Base-by-base conservation (phyloP, 306 rosid genomes). In the Rosa multiflora region DNA sequence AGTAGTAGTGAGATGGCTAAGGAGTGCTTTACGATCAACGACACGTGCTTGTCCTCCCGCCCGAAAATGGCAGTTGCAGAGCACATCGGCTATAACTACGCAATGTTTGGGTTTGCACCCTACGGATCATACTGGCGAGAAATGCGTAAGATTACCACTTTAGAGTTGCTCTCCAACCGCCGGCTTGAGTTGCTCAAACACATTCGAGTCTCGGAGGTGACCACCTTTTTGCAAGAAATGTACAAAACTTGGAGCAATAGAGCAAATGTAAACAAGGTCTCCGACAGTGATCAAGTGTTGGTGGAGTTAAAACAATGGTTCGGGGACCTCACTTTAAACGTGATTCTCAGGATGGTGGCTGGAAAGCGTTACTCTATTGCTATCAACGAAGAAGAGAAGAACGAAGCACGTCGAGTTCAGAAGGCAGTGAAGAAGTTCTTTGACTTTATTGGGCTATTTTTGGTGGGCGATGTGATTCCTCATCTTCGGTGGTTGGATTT, bases 281-380 rank as follows among this genome's bases (percentile, higher is more conserved):
- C 52, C 5, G 52, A 48, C 4, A 12, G 52, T 48, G 52, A 48
- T 17, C 64, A 76, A 6, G 74, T 43, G 10, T 0, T 35, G 69
- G 73, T 82, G 73, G 88, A 88, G 79, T 61, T 86, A 85, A 87
- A 84, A 23, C 52, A 58, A 35, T 86, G 82, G 84, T 39, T 91
- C 0, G 84, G 88, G 58, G 85, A 83, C 21, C 20, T 86, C 52
- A 68, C 74, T 14, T 51, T 90, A 13, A 90, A 85, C 62, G 85
- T 85, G 80, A 78, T 7, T 44, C 47, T 44, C 10, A 44, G 1
- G 47, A 44, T 44, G 47, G 47, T 44, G 11, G 47, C 47, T 85
- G 87, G 91, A 14, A 89, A 82, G 76, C n/a, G 79, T 5, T 44
- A 68, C 46, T 68, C 35, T 20, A 2, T 20, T 9, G 52, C 52